Conservation (phyloP, 257 asterid genomes). For the Galeopsis tetrahit region DNA sequence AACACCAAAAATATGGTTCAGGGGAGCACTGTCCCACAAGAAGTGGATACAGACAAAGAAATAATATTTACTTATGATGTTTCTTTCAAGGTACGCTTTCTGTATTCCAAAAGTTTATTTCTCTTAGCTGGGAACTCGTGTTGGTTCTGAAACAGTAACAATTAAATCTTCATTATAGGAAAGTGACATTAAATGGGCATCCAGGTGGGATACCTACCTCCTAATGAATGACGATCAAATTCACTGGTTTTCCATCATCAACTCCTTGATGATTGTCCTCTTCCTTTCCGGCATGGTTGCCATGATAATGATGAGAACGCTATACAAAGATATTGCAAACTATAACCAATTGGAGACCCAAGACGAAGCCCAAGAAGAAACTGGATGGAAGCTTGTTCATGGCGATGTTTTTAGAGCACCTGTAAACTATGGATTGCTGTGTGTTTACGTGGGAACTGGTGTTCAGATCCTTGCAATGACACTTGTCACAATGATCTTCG, state of each 20-base stretch:
- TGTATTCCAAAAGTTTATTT: not conserved
- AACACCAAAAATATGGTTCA: conserved; percentile 68
- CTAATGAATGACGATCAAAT: conserved; percentile 94
- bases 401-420: conserved; percentile 87
- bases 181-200: conserved; percentile 88
- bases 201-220: conserved; percentile 94
- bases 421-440: conserved; percentile 65
- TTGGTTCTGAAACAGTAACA: conserved; percentile 19
- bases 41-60: conserved; percentile 69
- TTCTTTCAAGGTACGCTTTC: conserved; percentile 62
- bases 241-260: conserved; percentile 94
- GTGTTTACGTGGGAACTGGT: conserved; percentile 88
- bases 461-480: conserved; percentile 83
- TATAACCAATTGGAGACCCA: conserved; percentile 89
- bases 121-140: conserved; percentile 1
- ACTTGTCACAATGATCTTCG: conserved; percentile 86
- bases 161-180: conserved; percentile 47
- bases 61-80: conserved; percentile 75
- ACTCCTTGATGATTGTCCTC: conserved; percentile 90
- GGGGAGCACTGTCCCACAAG: conserved; percentile 82
- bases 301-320: conserved; percentile 96
- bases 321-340: conserved; percentile 85
- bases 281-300: conserved; percentile 97
- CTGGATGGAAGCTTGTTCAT: conserved; percentile 93
- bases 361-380: conserved; percentile 94